Evolutionary conservation across 2,329 filamentous ascomycete species (phyloP).

Genomic region (Arthrobotrys megalospora): DNA sequence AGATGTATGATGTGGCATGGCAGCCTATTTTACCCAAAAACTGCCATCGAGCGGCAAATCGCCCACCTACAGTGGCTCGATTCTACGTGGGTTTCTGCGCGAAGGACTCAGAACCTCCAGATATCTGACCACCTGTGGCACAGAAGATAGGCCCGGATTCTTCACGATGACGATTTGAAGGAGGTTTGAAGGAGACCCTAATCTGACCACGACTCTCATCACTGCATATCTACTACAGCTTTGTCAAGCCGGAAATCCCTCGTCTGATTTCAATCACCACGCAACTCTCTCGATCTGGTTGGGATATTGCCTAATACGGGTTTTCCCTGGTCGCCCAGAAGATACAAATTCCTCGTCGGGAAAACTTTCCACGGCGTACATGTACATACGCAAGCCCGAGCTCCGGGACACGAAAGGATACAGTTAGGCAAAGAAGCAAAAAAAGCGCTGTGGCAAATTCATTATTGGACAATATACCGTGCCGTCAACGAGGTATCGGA

Average conservation of each 20-base stretch:
- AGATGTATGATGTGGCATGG: constrained; percentile 24
- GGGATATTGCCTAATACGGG: constrained; percentile 12
- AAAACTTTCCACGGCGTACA: not conserved
- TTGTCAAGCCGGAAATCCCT: not conserved
- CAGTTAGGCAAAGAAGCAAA: constrained; percentile 13
- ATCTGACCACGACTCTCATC: not conserved
- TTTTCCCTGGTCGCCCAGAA: constrained; percentile 2
- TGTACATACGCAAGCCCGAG: not conserved
- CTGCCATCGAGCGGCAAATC: constrained; percentile 6
- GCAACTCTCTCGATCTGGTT: not conserved
- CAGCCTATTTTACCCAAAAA: constrained; percentile 7
- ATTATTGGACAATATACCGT: not conserved
- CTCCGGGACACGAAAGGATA: constrained; percentile 2
- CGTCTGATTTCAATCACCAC: not conserved
- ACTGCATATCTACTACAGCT: not conserved
- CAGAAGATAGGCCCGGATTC: not conserved
- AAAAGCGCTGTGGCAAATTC: not conserved
- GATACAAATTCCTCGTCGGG: not conserved
- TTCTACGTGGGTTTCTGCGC: not conserved
- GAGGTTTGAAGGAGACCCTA: not conserved
- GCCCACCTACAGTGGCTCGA: not conserved
- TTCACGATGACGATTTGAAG: not conserved
- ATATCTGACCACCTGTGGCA: not conserved
- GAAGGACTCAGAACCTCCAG: not conserved
- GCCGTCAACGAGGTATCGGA: not conserved